Base-by-base conservation (phyloP, 2,329 filamentous ascomycete species). In the Hypoxylon sp. region DNA sequence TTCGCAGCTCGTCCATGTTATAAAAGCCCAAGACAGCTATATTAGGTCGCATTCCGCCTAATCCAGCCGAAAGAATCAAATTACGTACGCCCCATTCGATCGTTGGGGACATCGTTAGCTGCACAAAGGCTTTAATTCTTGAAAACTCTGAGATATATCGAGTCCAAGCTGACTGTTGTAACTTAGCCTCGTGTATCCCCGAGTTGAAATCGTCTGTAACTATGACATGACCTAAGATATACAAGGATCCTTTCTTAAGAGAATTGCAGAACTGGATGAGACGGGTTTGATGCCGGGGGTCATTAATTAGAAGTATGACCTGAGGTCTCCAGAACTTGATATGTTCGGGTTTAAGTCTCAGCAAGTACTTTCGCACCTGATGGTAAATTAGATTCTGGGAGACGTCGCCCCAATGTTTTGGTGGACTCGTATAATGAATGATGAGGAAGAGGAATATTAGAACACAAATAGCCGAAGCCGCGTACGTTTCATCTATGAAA, bases 321-420 rank as follows among this genome's bases (percentile, higher is more conserved):
- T 97, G 93, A 0, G 93, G 93, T 56, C 93, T 86, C 93, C 94
- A 97, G 77, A 97, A 97, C 75, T 97, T 97, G 79, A 97, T 94
- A 76, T 97, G 93, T 74, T 97, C 93, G 36, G 93, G 93, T 53
- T 89, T 90, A 30, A 97, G 82, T n/a, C 93, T 89, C 30, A 97
- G 82, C 30, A 97, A 81, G 75, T 97, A 97, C 74, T 97, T 97
- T 65, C 93, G 87, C 13, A 97, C 93, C 81, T 97, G 93, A 67
- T 88, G 81, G 75, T 97, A 97, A 57, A 97, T 97, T 67, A 97
- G 82, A 74, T 93, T 94, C 74, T 97, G 93, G 7, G 92, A 94
- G 17, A 97, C 93, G 78, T 97, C 93, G 1, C 93, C 93, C 93
- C 93, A 97, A 36, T 91, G 88, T 76, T 97, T 97, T 0, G 93